Conservation (phyloP, 176 grass and related monocot species). For the Oryza glumipatula region DNA sequence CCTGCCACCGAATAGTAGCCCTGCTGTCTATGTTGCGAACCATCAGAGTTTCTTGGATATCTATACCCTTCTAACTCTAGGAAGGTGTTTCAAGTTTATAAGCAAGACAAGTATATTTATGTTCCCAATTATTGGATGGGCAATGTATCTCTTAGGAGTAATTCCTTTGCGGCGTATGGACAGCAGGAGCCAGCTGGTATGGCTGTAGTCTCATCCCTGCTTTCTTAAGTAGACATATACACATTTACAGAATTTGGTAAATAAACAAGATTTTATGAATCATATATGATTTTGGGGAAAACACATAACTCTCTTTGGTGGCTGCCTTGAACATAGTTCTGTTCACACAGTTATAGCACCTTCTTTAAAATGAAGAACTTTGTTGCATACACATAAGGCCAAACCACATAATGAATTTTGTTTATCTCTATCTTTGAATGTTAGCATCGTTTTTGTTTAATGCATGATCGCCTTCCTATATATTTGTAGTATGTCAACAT, state of each 20-base stretch:
- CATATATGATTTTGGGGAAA: not conserved
- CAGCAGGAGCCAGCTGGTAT: slow-evolving; percentile 94
- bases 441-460: not conserved
- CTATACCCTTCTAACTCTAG: slow-evolving; percentile 82
- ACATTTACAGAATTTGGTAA: not conserved
- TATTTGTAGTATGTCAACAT: slow-evolving; percentile 22
- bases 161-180: slow-evolving; percentile 86
- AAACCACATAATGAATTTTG: not conserved
- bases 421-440: slow-evolving; percentile 5
- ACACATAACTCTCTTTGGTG: not conserved
- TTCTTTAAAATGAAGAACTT: slow-evolving; percentile 2
- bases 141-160: slow-evolving; percentile 93
- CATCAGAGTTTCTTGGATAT: slow-evolving; percentile 98
- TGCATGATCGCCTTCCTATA: not conserved
- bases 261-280: slow-evolving; percentile 11
- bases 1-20: slow-evolving; percentile 63
- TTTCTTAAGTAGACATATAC: slow-evolving; percentile 4
- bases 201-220: not conserved
- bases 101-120: slow-evolving; percentile 98
- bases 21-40: slow-evolving; percentile 92
- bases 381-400: not conserved
- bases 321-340: not conserved
- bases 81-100: slow-evolving; percentile 94
- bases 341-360: not conserved
- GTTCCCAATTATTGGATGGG: slow-evolving; percentile 95